Conservation (phyloP, 106 monocot species). For the Agapanthus africanus region DNA sequence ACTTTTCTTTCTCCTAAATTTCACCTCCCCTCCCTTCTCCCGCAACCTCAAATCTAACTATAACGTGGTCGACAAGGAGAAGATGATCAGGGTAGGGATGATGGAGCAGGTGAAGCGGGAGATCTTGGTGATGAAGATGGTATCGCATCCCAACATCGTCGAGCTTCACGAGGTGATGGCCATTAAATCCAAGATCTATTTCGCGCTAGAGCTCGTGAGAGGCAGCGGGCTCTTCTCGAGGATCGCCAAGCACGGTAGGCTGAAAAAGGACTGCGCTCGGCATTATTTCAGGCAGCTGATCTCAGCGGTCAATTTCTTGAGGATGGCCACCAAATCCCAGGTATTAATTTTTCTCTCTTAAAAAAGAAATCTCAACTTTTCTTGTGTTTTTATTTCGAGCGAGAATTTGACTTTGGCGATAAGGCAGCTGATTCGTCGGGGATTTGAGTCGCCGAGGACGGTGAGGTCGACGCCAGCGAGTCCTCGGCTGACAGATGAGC, state of each 20-base stretch:
- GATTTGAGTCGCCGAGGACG: too few relatives aligned
- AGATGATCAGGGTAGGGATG: slow-evolving; percentile 3
- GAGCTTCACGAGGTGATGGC: slow-evolving; percentile 39
- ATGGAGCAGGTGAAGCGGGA: slow-evolving; percentile 19
- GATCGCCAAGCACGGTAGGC: slow-evolving; percentile 17
- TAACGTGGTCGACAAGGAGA: slow-evolving; percentile 34
- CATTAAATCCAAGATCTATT: slow-evolving; percentile 31
- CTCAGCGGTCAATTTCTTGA: slow-evolving; percentile 48
- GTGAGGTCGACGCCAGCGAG: too few relatives aligned
- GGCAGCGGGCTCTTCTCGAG: slow-evolving; percentile 26
- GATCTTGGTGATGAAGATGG: slow-evolving; percentile 35
- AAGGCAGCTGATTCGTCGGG: too few relatives aligned
- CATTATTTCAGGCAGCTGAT: slow-evolving; percentile 56
- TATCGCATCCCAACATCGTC: slow-evolving; percentile 34
- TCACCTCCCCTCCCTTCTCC: too few relatives aligned
- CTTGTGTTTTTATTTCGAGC: too few relatives aligned
- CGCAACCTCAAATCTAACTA: too few relatives aligned
- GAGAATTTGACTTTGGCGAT: too few relatives aligned
- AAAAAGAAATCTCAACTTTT: too few relatives aligned
- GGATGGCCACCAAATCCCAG: too few relatives aligned
- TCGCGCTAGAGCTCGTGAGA: slow-evolving; percentile 5
- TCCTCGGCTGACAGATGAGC: too few relatives aligned
- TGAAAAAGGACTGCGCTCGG: slow-evolving; percentile 34
- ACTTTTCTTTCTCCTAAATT: too few relatives aligned
- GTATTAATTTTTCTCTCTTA: too few relatives aligned